A percentile compares a stretch with the other conserved stretches of the same genome.
Conservation (phyloP, 1,284 basidiomycete species). For the Cronartium ribicola region DNA sequence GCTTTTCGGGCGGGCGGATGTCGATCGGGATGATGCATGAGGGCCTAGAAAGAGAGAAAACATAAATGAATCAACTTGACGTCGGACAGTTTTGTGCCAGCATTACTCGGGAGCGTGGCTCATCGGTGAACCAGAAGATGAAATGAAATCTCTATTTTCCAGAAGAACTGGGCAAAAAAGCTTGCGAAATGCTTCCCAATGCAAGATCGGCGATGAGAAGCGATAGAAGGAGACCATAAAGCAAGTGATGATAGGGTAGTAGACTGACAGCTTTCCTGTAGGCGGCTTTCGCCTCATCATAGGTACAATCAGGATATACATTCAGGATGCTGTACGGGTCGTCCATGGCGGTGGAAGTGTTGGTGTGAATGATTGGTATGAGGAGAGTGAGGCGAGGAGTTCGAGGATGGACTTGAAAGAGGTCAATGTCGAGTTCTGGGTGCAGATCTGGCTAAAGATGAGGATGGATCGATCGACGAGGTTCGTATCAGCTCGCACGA, state of each 20-base stretch:
- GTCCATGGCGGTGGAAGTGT: slow-evolving; percentile 2
- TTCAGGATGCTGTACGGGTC: slow-evolving; percentile 37
- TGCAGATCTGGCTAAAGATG: too few species aligned
- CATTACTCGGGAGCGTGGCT: not conserved
- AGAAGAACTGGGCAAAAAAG: not conserved
- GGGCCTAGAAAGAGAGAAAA: slow-evolving; percentile 3
- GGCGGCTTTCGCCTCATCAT: slow-evolving; percentile 28
- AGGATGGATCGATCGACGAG: too few species aligned
- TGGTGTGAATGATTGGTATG: too few species aligned
- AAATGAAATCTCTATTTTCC: not conserved
- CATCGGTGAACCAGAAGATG: not conserved
- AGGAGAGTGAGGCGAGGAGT: too few species aligned
- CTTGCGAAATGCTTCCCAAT: too few species aligned
- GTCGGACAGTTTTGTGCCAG: not conserved
- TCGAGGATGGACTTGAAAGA: too few species aligned
- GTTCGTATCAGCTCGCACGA: too few species aligned
- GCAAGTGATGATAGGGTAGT: not conserved
- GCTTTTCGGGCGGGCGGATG: slow-evolving; percentile 17
- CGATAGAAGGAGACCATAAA: not conserved
- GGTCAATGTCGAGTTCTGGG: too few species aligned
- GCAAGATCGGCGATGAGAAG: not conserved
- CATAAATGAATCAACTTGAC: not conserved
- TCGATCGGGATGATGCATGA: slow-evolving; percentile 38
- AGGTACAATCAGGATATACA: slow-evolving; percentile 32
- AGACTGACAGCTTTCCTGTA: slow-evolving; percentile 31